These are phyloP conservation scores for Anisodus acutangulus DNA, from an alignment of 257 asterid genomes.

Conservation along the genomic window DNA sequence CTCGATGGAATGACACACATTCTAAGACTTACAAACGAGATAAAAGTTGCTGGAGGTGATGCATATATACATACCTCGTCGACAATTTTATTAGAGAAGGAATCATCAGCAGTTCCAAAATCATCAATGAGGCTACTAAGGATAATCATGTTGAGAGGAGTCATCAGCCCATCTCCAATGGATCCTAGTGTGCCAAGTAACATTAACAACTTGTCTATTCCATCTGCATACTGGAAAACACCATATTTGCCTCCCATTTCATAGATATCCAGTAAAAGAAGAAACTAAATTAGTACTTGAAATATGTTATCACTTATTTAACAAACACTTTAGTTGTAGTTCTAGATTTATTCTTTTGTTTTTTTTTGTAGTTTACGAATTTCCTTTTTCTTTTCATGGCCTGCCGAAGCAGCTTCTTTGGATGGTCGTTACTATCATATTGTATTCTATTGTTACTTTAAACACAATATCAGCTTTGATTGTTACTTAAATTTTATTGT, in stretches of 20 bases:
- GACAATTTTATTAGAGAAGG: slow-evolving; percentile 47
- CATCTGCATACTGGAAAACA: slow-evolving; percentile 63
- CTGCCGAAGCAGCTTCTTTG: too few relatives aligned
- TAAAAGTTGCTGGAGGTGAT: neutral
- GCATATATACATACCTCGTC: slow-evolving; percentile 48
- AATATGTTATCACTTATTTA: neutral
- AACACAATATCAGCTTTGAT: too few relatives aligned
- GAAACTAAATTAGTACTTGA: neutral
- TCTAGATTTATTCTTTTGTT: neutral
- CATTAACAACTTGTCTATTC: slow-evolving; percentile 61
- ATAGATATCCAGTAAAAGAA: neutral
- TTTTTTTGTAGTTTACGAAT: too few relatives aligned
- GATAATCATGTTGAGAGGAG: slow-evolving; percentile 62
- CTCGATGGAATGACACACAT: neutral
- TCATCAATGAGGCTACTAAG: slow-evolving; percentile 61
- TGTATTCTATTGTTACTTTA: too few relatives aligned
- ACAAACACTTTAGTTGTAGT: neutral
- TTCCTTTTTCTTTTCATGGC: too few relatives aligned
- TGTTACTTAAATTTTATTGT: too few relatives aligned
- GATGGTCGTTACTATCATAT: too few relatives aligned
- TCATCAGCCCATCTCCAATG: slow-evolving; percentile 74
- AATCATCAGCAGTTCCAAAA: slow-evolving; percentile 42
- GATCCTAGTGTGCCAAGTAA: slow-evolving; percentile 61
- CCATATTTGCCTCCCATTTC: slow-evolving; percentile 59
- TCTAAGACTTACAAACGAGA: neutral